Evolutionary conservation across 208 protist genomes (phyloP), one percentile per base, ranked within the genome.

Genomic region (Crithidia fasciculata): DNA sequence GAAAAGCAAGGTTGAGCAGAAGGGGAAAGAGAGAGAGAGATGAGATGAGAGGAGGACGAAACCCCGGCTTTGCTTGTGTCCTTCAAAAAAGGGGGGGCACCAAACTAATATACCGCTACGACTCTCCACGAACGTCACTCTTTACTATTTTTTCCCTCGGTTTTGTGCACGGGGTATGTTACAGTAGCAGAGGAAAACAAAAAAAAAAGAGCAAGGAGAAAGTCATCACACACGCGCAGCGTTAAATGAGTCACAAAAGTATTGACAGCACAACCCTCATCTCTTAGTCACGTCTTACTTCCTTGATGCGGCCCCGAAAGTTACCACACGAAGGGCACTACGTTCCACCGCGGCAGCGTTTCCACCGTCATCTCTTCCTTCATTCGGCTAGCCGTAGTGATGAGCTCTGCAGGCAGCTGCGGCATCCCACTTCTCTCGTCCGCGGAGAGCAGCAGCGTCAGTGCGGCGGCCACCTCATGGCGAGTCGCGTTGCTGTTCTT

Each of bases 331-430:
- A 65, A 18, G 16, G 76, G 81, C 19, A 90, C 65, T 2, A 90
- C n/a, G 53, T 90, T 82, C 86, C 86, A 90, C 36, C 49, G 47
- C 3, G 86, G 86, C 28, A 88, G 15, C 44, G 16, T 15, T 37
- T 75, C 66, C 65, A 78, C 64, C 2, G 28, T 54, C 43, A 13
- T 36, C 19, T 18, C 59, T 8, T 61, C 28, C 28, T 28, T 28
- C 37, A 64, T 66, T 2, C 28, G 55, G 8, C 36, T n/a, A 12
- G 55, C 55, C 41, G 39, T 39, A 0, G 16, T 45, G 3, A 47
- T 16, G 2, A 72, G 56, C 28, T 55, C 57, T 0, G 40, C 19
- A 44, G 56, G 57, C 15, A 47, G 49, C 28, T 8, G 44, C 49
- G 6, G 1, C 47, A 8, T 9, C 12, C 45, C 45, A 0, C 12